Base-by-base conservation (phyloP, 2,329 filamentous ascomycete species). In the Chrysoporthe puriensis region DNA sequence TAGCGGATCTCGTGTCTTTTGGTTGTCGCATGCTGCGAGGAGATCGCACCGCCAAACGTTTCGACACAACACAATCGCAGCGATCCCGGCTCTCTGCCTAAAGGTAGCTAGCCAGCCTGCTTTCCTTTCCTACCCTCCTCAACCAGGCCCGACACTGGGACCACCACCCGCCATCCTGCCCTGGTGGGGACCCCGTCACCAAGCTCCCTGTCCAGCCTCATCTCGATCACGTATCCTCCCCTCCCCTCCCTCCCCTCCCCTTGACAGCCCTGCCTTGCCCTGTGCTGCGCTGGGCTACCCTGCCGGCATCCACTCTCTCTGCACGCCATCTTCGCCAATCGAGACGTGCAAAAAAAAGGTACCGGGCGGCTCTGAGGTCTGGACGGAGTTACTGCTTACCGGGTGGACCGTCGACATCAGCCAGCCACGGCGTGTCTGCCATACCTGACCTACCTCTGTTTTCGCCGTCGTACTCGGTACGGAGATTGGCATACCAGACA, bases 291-390 rank as follows among this genome's bases (percentile, higher is more conserved):
- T 63, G 64, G 26, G 4, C 43, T 60, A 54, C 42, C 66, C 63
- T 61, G 59, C 59, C 21, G 48, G 67, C 62, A 61, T 66, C 63
- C 56, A 61, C 64, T 64, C 56, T 59, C 63, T 52, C 67, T 66
- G 52, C 62, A 65, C 62, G 62, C 61, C 66, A 63, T 63, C 52
- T 56, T 63, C 34, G 50, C 62, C 40, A 63, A 56, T 44, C 50
- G 50, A 57, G 34, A 56, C 62, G 40, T 26, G 40, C 13, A 56
- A 44, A 11, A 6, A 54, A 54, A 42, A 42, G 61, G 61, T 63
- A 52, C 48, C 36, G 42, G n/a, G 61, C 61, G 34, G 18, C 36
- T 43, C 48, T n/a, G 34, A 21, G 50, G 59, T 48, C 59, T 43
- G 40, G 56, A 18, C 36, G 57, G 57, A 32, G 34, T 60, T 16